Percentiles rank a stretch among this genome's conserved stretches.
phyloP scores from a whole-genome alignment of 306 rosid species.

The Malus sieversii region DNA sequence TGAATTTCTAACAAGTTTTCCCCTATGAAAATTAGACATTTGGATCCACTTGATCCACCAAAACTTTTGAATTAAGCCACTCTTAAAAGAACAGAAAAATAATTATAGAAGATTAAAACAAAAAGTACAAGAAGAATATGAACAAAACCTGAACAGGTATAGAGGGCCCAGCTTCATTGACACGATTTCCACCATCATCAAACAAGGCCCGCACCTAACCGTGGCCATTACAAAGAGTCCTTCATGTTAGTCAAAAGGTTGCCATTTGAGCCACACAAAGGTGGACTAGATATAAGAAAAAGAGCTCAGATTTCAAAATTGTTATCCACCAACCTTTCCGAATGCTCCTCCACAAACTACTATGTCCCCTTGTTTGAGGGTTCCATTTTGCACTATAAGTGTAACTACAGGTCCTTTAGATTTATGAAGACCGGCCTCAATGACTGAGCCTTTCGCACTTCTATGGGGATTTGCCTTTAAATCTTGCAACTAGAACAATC shows the following conservation, averaged over 20 bases:
- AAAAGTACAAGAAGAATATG: not conserved
- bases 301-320: not conserved
- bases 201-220: slow-evolving; percentile 87
- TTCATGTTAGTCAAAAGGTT: slow-evolving; percentile 5
- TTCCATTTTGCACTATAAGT: slow-evolving; percentile 86
- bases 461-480: slow-evolving; percentile 95
- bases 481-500: slow-evolving; percentile 77
- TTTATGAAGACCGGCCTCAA: slow-evolving; percentile 94
- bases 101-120: not conserved
- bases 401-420: slow-evolving; percentile 90
- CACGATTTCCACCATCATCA: slow-evolving; percentile 87
- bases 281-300: not conserved
- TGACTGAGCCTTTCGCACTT: slow-evolving; percentile 82
- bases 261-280: slow-evolving; percentile 6
- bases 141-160: slow-evolving; percentile 80
- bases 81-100: not conserved
- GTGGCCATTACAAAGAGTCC: slow-evolving; percentile 9
- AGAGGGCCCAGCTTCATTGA: slow-evolving; percentile 78
- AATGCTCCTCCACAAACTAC: slow-evolving; percentile 89
- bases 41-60: not conserved
- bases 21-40: not conserved
- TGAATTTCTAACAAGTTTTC: not conserved
- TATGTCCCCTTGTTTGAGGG: slow-evolving; percentile 73
- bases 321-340: slow-evolving; percentile 69
- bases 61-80: not conserved